These are phyloP conservation scores for Phytophthora citricola DNA, from an alignment of 352 stramenopile species.

Conservation along the genomic window DNA sequence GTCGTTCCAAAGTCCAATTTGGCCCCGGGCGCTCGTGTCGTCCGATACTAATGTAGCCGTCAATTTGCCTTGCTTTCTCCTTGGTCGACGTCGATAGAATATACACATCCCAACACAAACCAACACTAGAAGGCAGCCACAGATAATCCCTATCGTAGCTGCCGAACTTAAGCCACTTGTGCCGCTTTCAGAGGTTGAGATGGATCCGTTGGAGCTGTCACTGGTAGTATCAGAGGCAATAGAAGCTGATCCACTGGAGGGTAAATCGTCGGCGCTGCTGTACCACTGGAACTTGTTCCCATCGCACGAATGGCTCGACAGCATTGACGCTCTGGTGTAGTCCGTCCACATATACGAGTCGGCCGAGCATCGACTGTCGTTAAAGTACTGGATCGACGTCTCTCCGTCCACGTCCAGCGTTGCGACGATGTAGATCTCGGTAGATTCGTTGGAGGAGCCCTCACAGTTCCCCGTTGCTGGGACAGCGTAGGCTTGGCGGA, in stretches of 20 bases:
- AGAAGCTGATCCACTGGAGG: too few relatives aligned
- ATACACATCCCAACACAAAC: too few relatives aligned
- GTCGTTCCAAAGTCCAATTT: conserved; percentile 35
- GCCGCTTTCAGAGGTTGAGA: background rate
- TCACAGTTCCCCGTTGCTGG: conserved; percentile 13
- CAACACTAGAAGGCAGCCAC: too few relatives aligned
- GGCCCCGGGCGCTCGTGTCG: too few relatives aligned
- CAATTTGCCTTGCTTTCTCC: too few relatives aligned
- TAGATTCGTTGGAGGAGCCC: background rate
- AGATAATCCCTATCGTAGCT: too few relatives aligned
- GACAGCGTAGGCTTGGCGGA: background rate
- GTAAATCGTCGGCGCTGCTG: background rate
- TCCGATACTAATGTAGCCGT: too few relatives aligned
- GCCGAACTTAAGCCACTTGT: background rate
- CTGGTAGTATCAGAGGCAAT: too few relatives aligned
- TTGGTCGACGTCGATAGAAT: too few relatives aligned
- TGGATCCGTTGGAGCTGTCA: too few relatives aligned
- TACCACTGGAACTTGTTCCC: background rate
- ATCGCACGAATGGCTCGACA: conserved; percentile 11
- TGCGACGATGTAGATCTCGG: background rate
- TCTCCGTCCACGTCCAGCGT: background rate
- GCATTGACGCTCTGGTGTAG: background rate
- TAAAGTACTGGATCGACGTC: background rate
- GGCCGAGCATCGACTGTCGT: background rate
- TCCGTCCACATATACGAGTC: background rate